Base-by-base conservation (phyloP, 805 yeast genomes). In the Schwanniomyces pseudopolymorphus region DNA sequence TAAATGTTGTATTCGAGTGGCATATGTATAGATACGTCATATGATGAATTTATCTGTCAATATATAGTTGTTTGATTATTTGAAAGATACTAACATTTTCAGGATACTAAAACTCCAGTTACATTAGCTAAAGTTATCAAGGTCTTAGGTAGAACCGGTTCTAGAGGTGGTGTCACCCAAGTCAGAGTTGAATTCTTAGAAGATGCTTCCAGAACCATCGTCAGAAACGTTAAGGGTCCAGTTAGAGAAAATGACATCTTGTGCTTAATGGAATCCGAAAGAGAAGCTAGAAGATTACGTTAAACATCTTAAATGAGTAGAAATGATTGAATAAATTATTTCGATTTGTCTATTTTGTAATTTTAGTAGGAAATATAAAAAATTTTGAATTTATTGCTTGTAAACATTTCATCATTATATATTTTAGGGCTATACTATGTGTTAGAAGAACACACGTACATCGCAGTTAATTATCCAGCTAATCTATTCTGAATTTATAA, bases 91-190 rank as follows among this genome's bases (percentile, higher is more conserved):
- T 50, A 48, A 50, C 54, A 48, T 28, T 45, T 22, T 1, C 40
- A 72, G 83, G 83, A 78, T 67, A 71, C 81, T 59, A 78, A 82
- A 75, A 84, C 89, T 78, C 96, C 96, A 75, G 97, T 92, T 71
- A 94, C 96, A 83, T 89, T 92, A 79, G 99, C 98, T 76, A 92
- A 92, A 85, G 99, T 92, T 74, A 89, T 89, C 80, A 94, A 92
- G 84, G 98, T 92, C 77, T 85, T 92, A 79, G 98, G 98, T 78
- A 92, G 99, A 82, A 92, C 99, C 86, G 99, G 99, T 77, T 92
- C 99, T 77, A 92, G 98, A 83, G 98, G 98, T 87, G 97, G 97
- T 70, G 77, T 72, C 60, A 72, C 77, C 62, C 77, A 72, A 63
- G 77, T 72, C 57, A 69, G 77, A 67, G 77, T 72, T 55, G 76